These are phyloP conservation scores for Monosporascus sp. DNA, from an alignment of 2,329 filamentous ascomycete species.

Conservation along the genomic window DNA sequence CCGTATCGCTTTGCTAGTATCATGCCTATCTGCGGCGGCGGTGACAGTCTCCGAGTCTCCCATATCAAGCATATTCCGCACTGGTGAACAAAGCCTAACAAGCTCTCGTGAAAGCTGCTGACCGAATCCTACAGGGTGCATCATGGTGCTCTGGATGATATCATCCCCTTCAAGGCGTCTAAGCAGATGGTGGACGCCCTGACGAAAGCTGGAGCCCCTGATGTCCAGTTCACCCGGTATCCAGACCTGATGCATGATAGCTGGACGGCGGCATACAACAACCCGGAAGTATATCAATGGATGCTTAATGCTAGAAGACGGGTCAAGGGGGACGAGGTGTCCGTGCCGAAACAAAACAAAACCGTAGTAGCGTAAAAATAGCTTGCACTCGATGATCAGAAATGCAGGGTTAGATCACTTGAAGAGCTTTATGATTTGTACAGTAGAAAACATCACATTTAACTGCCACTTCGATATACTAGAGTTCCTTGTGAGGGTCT, in stretches of 20 bases:
- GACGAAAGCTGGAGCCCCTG: neutral
- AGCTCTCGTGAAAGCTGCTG: no score
- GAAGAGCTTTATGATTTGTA: no score
- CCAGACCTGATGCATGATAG: slow-evolving; percentile 1
- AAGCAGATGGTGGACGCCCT: neutral
- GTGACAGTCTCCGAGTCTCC: no score
- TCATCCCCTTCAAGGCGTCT: slow-evolving; percentile 3
- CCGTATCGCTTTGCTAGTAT: no score
- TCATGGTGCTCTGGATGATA: slow-evolving; percentile 1
- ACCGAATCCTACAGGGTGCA: neutral
- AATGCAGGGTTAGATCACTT: no score
- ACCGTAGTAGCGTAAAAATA: slow-evolving; percentile 1
- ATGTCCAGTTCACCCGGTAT: neutral
- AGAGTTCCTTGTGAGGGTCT: no score
- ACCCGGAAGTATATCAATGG: slow-evolving; percentile 2
- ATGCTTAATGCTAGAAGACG: neutral
- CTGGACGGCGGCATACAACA: slow-evolving; percentile 3
- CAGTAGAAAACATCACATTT: no score
- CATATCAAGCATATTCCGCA: no score
- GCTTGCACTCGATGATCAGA: no score
- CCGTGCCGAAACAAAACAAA: neutral
- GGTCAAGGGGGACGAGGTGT: slow-evolving; percentile 1
- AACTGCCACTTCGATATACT: no score
- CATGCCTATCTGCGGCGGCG: no score
- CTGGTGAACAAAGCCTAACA: no score